These are phyloP conservation scores for Arabidopsis hybrid DNA, from an alignment of 441 rosid genomes.

Conservation along the genomic window DNA sequence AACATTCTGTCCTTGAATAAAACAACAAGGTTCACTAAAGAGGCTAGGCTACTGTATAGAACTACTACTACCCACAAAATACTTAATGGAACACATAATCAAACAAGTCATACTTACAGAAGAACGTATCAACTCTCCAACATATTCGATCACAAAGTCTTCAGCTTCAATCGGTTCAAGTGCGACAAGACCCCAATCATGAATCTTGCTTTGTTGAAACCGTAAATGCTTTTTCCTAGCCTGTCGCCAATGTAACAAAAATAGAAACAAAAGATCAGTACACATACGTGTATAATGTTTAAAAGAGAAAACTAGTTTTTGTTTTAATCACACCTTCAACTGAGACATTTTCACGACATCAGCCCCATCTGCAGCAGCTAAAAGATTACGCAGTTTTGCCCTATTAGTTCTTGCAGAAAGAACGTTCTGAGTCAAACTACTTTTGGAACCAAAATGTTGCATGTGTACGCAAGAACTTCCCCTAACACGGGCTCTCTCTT, in stretches of 20 bases:
- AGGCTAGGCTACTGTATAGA: slow-evolving; percentile 16
- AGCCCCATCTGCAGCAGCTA: slow-evolving; percentile 98
- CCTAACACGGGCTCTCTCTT: slow-evolving; percentile 82
- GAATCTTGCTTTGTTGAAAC: slow-evolving; percentile 96
- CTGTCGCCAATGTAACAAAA: slow-evolving; percentile 49
- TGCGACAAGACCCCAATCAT: slow-evolving; percentile 99
- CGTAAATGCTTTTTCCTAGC: slow-evolving; percentile 93
- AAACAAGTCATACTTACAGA: slow-evolving; percentile 62
- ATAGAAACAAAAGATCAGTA: background rate
- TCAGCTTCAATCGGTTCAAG: slow-evolving; percentile 98
- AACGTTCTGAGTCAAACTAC: slow-evolving; percentile 62
- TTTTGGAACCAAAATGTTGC: slow-evolving; percentile 61
- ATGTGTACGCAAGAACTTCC: slow-evolving; percentile 59
- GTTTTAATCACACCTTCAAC: slow-evolving; percentile 68
- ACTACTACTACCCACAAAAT: slow-evolving; percentile 1
- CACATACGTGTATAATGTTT: slow-evolving; percentile 8
- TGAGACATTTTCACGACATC: slow-evolving; percentile 94
- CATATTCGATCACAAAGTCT: slow-evolving; percentile 99
- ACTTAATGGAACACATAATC: slow-evolving; percentile 32
- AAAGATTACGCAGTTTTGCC: slow-evolving; percentile 95
- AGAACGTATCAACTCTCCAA: slow-evolving; percentile 95
- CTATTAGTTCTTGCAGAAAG: slow-evolving; percentile 98
- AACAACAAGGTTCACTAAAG: slow-evolving; percentile 19
- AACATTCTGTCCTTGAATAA: slow-evolving; percentile 6
- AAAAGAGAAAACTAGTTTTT: slow-evolving; percentile 30